Conservation (phyloP, 2,329 filamentous ascomycete genomes). For the Colletotrichum coccodes region DNA sequence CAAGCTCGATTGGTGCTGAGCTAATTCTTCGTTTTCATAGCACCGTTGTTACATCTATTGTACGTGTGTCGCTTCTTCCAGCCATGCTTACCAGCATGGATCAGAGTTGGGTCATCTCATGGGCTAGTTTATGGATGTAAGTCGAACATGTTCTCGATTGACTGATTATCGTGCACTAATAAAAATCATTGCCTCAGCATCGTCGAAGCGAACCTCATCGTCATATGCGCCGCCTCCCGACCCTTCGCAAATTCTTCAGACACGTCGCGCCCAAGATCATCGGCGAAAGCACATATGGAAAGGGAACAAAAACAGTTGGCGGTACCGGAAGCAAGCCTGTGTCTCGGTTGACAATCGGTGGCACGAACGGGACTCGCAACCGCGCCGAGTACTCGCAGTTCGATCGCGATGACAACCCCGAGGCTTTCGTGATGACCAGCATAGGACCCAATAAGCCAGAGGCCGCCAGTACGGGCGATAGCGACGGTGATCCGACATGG, state of each 20-base stretch:
- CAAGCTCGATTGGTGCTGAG: not conserved
- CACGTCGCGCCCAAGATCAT: slow-evolving; percentile 40
- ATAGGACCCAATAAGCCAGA: not conserved
- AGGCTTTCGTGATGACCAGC: slow-evolving; percentile 10
- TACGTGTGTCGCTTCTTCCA: slow-evolving; percentile 41
- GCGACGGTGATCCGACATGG: not conserved
- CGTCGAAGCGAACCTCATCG: slow-evolving; percentile 47
- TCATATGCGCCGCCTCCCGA: slow-evolving; percentile 50
- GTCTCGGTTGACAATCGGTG: slow-evolving; percentile 1
- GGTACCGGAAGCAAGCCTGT: not conserved
- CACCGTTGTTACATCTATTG: slow-evolving; percentile 45
- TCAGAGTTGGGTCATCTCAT: slow-evolving; percentile 41
- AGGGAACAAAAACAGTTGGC: not conserved
- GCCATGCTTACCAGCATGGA: slow-evolving; percentile 39
- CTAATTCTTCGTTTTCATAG: slow-evolving; percentile 33
- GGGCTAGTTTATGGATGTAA: slow-evolving; percentile 43
- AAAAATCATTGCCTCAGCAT: slow-evolving; percentile 37
- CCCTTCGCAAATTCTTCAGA: slow-evolving; percentile 46
- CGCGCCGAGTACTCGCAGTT: slow-evolving; percentile 4
- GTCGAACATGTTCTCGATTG: not conserved
- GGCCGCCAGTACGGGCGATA: not conserved
- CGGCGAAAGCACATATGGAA: slow-evolving; percentile 19
- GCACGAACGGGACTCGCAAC: not conserved
- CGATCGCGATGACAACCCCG: not conserved
- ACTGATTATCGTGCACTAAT: not conserved